These are phyloP conservation scores for Spergularia azorica DNA, from an alignment of 179 eudicot genomes.

Conservation along the genomic window DNA sequence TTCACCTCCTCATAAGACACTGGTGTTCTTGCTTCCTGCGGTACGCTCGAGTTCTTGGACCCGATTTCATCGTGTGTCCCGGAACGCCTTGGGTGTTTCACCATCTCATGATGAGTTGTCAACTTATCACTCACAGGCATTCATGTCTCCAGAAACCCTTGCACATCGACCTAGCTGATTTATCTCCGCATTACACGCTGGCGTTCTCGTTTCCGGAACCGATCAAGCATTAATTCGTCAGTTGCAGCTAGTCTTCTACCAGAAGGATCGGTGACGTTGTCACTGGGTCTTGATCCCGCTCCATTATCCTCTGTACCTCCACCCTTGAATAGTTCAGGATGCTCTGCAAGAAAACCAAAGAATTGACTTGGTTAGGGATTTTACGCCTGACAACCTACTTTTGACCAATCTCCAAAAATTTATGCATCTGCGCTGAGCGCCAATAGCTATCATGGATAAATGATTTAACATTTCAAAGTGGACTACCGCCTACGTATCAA, in stretches of 20 bases:
- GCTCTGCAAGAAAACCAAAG: slow-evolving; percentile 51
- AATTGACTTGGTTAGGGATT: neutral
- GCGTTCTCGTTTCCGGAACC: slow-evolving; percentile 91
- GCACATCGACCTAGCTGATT: neutral
- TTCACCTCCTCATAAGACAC: neutral
- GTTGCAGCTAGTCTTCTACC: slow-evolving; percentile 89
- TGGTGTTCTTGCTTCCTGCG: slow-evolving; percentile 5
- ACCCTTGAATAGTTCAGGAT: slow-evolving; percentile 87
- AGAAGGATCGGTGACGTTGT: slow-evolving; percentile 52
- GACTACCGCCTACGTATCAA: neutral
- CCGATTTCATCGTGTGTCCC: neutral
- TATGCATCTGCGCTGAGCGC: neutral
- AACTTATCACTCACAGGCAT: neutral
- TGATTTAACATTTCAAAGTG: neutral
- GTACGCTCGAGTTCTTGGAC: neutral
- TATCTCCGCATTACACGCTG: slow-evolving; percentile 90
- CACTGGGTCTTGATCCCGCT: slow-evolving; percentile 44
- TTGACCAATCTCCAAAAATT: neutral
- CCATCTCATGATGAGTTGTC: neutral
- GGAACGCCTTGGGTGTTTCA: neutral
- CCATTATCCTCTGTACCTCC: slow-evolving; percentile 47
- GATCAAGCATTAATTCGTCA: slow-evolving; percentile 88
- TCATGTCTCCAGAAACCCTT: neutral
- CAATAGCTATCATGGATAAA: neutral
- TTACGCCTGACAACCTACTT: neutral